A percentile compares a stretch with the other conserved stretches of the same genome.
phyloP scores from a whole-genome alignment of 148 eudicot genomes.

The Persicaria tinctoria region DNA sequence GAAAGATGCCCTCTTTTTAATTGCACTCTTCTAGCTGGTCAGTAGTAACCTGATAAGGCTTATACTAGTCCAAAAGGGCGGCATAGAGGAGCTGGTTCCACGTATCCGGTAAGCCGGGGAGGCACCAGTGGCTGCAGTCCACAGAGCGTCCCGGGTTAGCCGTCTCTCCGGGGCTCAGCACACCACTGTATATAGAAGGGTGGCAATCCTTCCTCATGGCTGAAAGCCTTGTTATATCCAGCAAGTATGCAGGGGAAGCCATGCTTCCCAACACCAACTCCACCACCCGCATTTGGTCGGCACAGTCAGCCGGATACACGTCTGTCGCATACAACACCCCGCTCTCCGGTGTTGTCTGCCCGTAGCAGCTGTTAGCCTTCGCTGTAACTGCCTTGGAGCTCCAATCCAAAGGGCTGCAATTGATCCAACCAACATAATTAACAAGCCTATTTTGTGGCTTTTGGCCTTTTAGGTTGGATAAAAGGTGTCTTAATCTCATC shows the following conservation, averaged over 20 bases:
- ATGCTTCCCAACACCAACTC: conserved; percentile 44
- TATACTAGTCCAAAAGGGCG: conserved; percentile 37
- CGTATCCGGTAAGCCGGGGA: conserved; percentile 97
- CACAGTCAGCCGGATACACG: conserved; percentile 25
- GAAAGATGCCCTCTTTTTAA: no score
- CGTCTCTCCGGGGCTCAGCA: conserved; percentile 53
- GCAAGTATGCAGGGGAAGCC: conserved; percentile 50
- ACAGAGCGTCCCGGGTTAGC: conserved; percentile 64
- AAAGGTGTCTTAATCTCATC: no score
- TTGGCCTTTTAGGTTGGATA: no score
- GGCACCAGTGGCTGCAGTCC: conserved; percentile 95
- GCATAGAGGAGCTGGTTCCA: conserved; percentile 89
- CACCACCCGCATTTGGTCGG: conserved; percentile 49
- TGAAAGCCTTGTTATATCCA: conserved; percentile 71
- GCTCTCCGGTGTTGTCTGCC: conserved; percentile 53
- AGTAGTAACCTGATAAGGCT: not conserved
- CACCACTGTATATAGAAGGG: conserved; percentile 85
- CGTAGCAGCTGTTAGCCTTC: conserved; percentile 54
- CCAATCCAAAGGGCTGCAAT: conserved; percentile 51
- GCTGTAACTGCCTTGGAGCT: conserved; percentile 13
- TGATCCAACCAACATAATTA: not conserved
- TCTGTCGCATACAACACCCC: conserved; percentile 40
- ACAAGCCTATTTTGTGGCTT: no score
- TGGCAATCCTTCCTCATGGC: conserved; percentile 92
- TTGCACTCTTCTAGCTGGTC: no score